phyloP scores from a whole-genome alignment of 179 eudicot species.

The Spergularia azorica region DNA sequence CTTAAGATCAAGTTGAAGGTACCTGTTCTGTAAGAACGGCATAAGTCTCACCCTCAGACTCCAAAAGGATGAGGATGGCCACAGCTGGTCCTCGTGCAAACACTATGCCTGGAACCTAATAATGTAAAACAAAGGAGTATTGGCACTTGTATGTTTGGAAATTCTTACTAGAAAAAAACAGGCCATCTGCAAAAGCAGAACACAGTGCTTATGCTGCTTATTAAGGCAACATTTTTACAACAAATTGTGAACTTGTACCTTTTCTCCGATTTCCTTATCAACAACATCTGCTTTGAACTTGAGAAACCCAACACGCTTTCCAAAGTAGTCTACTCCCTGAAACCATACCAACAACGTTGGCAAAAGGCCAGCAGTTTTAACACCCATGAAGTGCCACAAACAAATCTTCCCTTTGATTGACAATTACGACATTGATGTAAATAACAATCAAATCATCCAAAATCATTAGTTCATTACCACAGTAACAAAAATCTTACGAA shows the following conservation, averaged over 20 bases:
- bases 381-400: not conserved
- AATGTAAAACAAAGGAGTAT: not conserved
- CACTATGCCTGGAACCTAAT: conserved; percentile 99
- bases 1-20: conserved; percentile 3
- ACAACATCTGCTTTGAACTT: conserved; percentile 89
- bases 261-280: conserved; percentile 72
- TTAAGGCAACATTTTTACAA: not conserved
- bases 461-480: too few species aligned
- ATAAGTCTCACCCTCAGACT: conserved; percentile 83
- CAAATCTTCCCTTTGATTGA: not conserved
- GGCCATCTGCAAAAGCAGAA: not conserved
- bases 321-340: conserved; percentile 94
- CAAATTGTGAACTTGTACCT: conserved; percentile 45
- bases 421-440: too few species aligned
- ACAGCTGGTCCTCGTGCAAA: conserved; percentile 99
- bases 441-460: too few species aligned
- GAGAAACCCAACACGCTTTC: conserved; percentile 88
- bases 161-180: not conserved
- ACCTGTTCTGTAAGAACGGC: conserved; percentile 97
- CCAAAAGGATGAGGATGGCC: conserved; percentile 89
- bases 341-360: conserved; percentile 17
- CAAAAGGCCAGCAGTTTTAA: not conserved
- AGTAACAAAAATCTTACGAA: too few species aligned
- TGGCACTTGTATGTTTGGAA: not conserved
- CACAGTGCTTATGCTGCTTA: not conserved